A percentile compares a stretch with the other conserved stretches of the same genome.
phyloP scores from a whole-genome alignment of 148 eudicot genomes.

The Rhododendron griersonianum region DNA sequence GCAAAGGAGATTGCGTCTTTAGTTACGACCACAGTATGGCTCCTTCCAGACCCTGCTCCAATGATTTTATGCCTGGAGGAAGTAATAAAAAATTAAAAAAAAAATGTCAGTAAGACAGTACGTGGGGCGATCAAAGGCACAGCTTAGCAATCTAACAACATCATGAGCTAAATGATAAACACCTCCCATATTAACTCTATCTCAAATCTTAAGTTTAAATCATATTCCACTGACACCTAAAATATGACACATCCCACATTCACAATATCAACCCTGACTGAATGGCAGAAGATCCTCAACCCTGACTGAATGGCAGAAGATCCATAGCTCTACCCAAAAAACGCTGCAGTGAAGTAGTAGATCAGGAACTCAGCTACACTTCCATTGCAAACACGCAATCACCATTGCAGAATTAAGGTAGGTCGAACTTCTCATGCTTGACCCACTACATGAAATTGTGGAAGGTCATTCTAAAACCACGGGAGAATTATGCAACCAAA shows the following conservation, averaged over 20 bases:
- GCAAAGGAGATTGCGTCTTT: slow-evolving; percentile 72
- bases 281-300: background rate
- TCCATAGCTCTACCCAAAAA: background rate
- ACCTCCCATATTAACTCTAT: background rate
- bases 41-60: slow-evolving; percentile 67
- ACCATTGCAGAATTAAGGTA: background rate
- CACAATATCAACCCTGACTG: background rate
- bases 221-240: background rate
- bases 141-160: background rate
- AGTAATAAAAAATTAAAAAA: background rate
- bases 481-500: background rate
- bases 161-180: background rate
- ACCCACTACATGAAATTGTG: background rate
- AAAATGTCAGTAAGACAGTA: background rate
- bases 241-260: background rate
- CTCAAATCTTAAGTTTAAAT: background rate
- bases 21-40: slow-evolving; percentile 81
- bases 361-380: background rate
- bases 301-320: background rate
- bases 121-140: background rate
- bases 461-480: background rate
- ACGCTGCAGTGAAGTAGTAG: background rate
- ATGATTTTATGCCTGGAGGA: slow-evolving; percentile 65
- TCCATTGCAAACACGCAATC: background rate
- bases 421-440: background rate